phyloP scores from a whole-genome alignment of 2,329 filamentous ascomycete genomes.

The Alternaria triticina region DNA sequence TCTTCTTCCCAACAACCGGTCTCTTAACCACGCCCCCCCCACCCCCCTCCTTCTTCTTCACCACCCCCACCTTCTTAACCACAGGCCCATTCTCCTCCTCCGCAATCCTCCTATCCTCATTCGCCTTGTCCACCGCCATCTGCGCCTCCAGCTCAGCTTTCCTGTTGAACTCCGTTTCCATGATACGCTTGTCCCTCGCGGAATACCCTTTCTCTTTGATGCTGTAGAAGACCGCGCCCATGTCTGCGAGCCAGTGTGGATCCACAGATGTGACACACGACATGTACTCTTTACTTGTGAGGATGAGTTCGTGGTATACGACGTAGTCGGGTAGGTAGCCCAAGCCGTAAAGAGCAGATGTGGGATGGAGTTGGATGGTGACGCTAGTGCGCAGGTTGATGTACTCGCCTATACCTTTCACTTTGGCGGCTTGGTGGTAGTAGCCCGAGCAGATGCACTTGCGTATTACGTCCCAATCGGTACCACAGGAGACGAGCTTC shows the following conservation, averaged over 20 bases:
- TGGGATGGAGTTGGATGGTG: constrained; percentile 92
- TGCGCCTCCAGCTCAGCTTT: constrained; percentile 92
- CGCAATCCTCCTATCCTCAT: constrained; percentile 62
- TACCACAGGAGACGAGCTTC: constrained; percentile 84
- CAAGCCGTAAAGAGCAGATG: constrained; percentile 87
- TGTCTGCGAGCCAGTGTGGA: constrained; percentile 94
- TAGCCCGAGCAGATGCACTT: constrained; percentile 98
- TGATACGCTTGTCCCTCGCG: constrained; percentile 81
- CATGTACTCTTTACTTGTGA: constrained; percentile 98
- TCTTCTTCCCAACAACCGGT: constrained; percentile 42
- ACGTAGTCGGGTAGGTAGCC: constrained; percentile 97
- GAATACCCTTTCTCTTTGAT: constrained; percentile 98
- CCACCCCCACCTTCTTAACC: constrained; percentile 28
- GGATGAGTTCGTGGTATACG: constrained; percentile 95
- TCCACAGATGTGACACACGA: constrained; percentile 95
- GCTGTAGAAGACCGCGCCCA: constrained; percentile 96
- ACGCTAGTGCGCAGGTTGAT: constrained; percentile 95
- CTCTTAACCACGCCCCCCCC: constrained; percentile 51
- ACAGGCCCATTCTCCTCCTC: constrained; percentile 44
- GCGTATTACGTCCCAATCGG: constrained; percentile 94
- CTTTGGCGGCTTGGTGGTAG: constrained; percentile 96
- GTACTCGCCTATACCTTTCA: constrained; percentile 96
- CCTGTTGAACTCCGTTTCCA: constrained; percentile 88
- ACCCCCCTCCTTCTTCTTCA: constrained; percentile 40
- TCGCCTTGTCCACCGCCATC: constrained; percentile 84